A percentile compares a stretch with the other conserved stretches of the same genome.
phyloP scores from a whole-genome alignment of 2,329 filamentous ascomycete species.

The Paradendryphiella salina region DNA sequence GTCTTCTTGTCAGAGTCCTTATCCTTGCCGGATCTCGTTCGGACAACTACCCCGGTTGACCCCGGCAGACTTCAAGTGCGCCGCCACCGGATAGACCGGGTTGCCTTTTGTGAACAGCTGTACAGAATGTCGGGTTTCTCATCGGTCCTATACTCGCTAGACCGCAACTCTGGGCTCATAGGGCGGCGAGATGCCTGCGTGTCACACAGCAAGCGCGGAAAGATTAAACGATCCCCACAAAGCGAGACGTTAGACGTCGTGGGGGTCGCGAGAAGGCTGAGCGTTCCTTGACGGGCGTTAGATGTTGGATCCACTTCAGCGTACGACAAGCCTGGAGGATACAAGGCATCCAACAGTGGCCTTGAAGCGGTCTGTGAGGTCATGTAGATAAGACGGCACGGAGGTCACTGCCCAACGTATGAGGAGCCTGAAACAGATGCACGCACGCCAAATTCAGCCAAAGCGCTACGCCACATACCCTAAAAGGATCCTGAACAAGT shows the following conservation, averaged over 20 bases:
- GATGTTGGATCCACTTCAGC: background rate
- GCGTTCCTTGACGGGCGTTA: background rate
- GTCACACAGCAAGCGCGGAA: background rate
- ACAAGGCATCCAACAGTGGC: background rate
- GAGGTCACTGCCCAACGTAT: slow-evolving; percentile 7
- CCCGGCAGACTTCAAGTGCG: too few species aligned
- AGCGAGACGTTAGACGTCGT: slow-evolving; percentile 6
- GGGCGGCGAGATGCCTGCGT: background rate
- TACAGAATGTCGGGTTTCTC: background rate
- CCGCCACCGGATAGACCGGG: too few species aligned
- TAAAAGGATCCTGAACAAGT: background rate
- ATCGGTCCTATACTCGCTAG: slow-evolving; percentile 4
- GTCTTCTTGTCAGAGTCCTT: background rate
- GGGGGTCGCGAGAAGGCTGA: background rate
- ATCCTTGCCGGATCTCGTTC: too few species aligned
- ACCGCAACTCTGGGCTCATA: slow-evolving; percentile 2
- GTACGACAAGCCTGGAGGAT: background rate
- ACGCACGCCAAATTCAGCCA: background rate
- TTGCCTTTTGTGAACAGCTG: background rate
- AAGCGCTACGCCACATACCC: background rate
- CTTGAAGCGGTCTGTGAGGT: slow-evolving; percentile 7
- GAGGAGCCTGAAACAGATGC: slow-evolving; percentile 2
- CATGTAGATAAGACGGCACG: slow-evolving; percentile 4
- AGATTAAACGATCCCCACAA: slow-evolving; percentile 1
- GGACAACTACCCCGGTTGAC: too few species aligned